Evolutionary conservation across 2,329 filamentous ascomycete species (phyloP), one percentile per base, ranked within the genome.

Genomic region (Fusarium chlamydosporum): DNA sequence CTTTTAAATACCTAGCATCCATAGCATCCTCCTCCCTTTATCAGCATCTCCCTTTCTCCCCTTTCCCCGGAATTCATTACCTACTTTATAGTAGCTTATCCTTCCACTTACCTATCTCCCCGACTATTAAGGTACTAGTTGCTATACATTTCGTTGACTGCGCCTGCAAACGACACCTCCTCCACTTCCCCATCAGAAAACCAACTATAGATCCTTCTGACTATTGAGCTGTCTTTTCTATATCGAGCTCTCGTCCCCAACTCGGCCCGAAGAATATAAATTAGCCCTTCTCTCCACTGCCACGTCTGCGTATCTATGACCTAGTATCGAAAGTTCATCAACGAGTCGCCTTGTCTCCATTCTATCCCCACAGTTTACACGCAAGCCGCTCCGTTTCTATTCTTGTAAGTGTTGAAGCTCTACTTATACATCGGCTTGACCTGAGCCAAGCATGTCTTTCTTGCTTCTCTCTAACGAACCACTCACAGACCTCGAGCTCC

Each of bases 331-430:
- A 57, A 52, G 46, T 63, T 65, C 46, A 64, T 63, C 65, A 52
- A 43, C 67, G 48, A 42, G 50, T 50, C 64, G 63, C 52, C 53
- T 62, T 62, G 65, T 70, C 65, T 63, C 67, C 61, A 71, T 71
- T 40, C 20, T 29, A 60, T 69, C 70, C 38, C 72, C 73, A 74
- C 68, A 66, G 43, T 68, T 68, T 72, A 74, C 47, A 50, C 73
- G 71, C 73, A 74, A 74, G 69, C 68, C 38, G 23, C 18, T 51
- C 33, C 61, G 56, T 63, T 70, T 54, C 47, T 65, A 63, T 68
- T 70, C 52, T 59, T 38, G 70, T 73, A 70, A 42, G 72, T 71
- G 27, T 43, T 45, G 33, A 31, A 31, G 43, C 33, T 23, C 33
- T 55, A 41, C 54, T 56, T 75, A 69, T 68, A 74, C 63, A 35